Evolutionary conservation across 1,139 yeast species (phyloP).

Genomic region (Sugiyamaella xylanicola): DNA sequence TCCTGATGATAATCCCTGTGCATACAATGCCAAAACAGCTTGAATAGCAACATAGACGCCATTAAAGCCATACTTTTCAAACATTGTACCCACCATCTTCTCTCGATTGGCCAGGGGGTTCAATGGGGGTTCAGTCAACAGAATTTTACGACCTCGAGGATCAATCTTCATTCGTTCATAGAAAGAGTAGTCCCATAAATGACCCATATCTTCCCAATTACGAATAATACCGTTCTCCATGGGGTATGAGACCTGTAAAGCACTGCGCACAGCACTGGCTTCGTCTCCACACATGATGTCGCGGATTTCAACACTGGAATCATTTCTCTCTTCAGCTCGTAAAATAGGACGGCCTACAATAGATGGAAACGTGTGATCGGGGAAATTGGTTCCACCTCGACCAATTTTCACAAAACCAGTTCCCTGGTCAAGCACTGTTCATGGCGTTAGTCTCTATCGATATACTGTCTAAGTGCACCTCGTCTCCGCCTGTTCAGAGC

Average conservation of each 20-base stretch:
- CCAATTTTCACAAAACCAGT: slow-evolving; percentile 92
- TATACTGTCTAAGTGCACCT: too few species aligned
- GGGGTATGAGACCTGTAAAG: slow-evolving; percentile 90
- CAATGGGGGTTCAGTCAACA: slow-evolving; percentile 97
- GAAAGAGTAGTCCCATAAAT: slow-evolving; percentile 97
- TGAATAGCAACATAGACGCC: slow-evolving; percentile 98
- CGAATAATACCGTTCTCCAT: slow-evolving; percentile 98
- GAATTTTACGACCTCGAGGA: slow-evolving; percentile 74
- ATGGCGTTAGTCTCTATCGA: too few species aligned
- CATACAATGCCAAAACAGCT: slow-evolving; percentile 94
- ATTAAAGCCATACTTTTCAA: slow-evolving; percentile 91
- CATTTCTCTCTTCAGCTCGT: slow-evolving; percentile 85
- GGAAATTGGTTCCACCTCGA: slow-evolving; percentile 95
- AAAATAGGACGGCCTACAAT: slow-evolving; percentile 97
- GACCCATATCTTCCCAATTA: slow-evolving; percentile 99
- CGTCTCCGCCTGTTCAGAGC: not conserved
- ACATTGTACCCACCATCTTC: slow-evolving; percentile 95
- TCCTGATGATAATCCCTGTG: slow-evolving; percentile 95
- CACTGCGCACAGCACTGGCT: slow-evolving; percentile 87
- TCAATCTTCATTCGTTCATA: slow-evolving; percentile 83
- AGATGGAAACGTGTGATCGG: slow-evolving; percentile 97
- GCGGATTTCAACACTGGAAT: slow-evolving; percentile 53
- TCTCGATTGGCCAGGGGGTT: slow-evolving; percentile 93
- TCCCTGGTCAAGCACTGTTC: slow-evolving; percentile 97
- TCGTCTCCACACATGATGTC: slow-evolving; percentile 99